phyloP scores from a whole-genome alignment of 805 yeast species.

The Wickerhamomyces kurtzmanii region DNA sequence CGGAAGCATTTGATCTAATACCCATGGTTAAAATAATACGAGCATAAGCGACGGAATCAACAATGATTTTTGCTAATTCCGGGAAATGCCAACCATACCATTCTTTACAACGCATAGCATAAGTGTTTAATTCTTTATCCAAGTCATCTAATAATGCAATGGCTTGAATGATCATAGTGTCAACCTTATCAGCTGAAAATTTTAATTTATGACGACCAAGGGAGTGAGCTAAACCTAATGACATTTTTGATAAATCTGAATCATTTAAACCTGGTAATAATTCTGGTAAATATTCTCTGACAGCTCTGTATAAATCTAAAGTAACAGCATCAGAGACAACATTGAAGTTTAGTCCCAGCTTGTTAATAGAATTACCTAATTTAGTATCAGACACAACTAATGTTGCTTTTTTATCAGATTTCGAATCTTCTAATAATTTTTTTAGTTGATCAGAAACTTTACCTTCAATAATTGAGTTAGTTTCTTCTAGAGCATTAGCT shows the following conservation, averaged over 20 bases:
- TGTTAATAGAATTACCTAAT: slow-evolving; percentile 93
- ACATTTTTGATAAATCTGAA: slow-evolving; percentile 82
- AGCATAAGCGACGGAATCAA: slow-evolving; percentile 94
- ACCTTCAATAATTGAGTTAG: slow-evolving; percentile 87
- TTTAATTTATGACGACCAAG: slow-evolving; percentile 97
- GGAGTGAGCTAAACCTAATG: slow-evolving; percentile 96
- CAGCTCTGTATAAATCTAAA: slow-evolving; percentile 89
- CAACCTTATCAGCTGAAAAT: slow-evolving; percentile 96
- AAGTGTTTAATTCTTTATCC: slow-evolving; percentile 95
- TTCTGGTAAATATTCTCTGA: slow-evolving; percentile 89
- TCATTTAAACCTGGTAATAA: slow-evolving; percentile 89
- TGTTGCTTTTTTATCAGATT: slow-evolving; percentile 75
- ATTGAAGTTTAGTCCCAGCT: slow-evolving; percentile 77
- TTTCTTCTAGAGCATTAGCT: slow-evolving; percentile 93
- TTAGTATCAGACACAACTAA: slow-evolving; percentile 92
- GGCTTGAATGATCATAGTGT: slow-evolving; percentile 98
- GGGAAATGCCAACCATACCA: slow-evolving; percentile 99
- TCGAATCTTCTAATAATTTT: slow-evolving; percentile 63
- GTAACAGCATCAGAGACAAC: slow-evolving; percentile 94
- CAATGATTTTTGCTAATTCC: slow-evolving; percentile 93
- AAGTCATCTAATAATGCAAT: slow-evolving; percentile 93
- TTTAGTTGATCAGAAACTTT: slow-evolving; percentile 81
- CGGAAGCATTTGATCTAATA: slow-evolving; percentile 81
- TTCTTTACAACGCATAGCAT: slow-evolving; percentile 98
- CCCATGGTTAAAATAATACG: slow-evolving; percentile 93